Conservation (phyloP, 1,284 basidiomycete species). For the Tilletia setariae region DNA sequence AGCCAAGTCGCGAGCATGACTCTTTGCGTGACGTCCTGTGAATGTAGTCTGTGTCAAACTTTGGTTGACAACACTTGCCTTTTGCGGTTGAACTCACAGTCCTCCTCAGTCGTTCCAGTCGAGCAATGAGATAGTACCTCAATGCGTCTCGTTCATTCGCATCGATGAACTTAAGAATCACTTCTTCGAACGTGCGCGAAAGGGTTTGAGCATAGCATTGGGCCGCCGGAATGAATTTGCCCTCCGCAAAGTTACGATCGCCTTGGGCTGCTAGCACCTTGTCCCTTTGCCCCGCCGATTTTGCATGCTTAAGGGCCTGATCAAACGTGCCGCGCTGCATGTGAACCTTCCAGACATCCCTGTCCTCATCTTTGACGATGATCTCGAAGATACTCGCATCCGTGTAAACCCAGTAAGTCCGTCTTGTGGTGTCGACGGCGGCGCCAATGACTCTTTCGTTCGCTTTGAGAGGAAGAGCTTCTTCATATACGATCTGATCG, state of each 20-base stretch:
- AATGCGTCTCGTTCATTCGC: slow-evolving; percentile 86
- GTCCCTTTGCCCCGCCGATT: slow-evolving; percentile 79
- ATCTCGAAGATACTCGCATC: slow-evolving; percentile 86
- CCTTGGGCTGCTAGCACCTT: slow-evolving; percentile 80
- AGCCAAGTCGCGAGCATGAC: slow-evolving; percentile 99
- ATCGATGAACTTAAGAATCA: slow-evolving; percentile 84
- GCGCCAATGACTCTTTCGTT: slow-evolving; percentile 44
- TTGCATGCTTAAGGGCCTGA: slow-evolving; percentile 73
- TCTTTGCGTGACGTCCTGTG: slow-evolving; percentile 77
- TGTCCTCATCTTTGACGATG: slow-evolving; percentile 78
- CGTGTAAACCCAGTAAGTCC: slow-evolving; percentile 93
- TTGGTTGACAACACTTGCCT: background rate
- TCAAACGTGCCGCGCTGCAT: slow-evolving; percentile 75
- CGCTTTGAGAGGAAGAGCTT: slow-evolving; percentile 55
- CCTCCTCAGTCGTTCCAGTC: slow-evolving; percentile 77
- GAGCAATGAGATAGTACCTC: slow-evolving; percentile 81
- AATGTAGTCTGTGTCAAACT: background rate
- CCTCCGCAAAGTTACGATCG: slow-evolving; percentile 74
- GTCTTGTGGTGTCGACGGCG: slow-evolving; percentile 71
- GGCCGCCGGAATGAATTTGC: slow-evolving; percentile 83
- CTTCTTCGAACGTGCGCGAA: slow-evolving; percentile 84
- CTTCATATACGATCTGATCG: slow-evolving; percentile 79
- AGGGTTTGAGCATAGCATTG: slow-evolving; percentile 70
- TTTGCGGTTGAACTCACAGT: slow-evolving; percentile 61
- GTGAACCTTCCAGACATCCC: slow-evolving; percentile 91